Base-by-base conservation (phyloP, 2,329 filamentous ascomycete species). In the Exophiala sp. region DNA sequence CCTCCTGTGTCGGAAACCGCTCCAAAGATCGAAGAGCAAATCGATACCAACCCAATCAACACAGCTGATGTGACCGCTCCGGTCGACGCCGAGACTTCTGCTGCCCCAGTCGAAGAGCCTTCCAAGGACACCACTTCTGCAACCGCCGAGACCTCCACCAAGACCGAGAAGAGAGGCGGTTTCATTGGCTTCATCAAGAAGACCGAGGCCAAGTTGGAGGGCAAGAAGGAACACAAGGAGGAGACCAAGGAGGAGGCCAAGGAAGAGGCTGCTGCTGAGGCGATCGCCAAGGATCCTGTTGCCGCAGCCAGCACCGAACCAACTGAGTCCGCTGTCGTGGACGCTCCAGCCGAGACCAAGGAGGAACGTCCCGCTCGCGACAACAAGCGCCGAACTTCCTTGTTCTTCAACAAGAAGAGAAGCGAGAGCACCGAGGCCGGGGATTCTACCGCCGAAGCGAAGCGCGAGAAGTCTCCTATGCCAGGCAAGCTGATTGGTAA, bases 371-470 rank as follows among this genome's bases (percentile, higher is more conserved):
- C 68, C 42, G 65, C 59, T 39, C 55, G 52, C 46, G 51, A 64
- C 52, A 68, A 72, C 56, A 73, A 74, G 67, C 74, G 72, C 58
- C 73, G 70, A 63, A 72, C 70, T 61, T 79, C 75, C 62, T 71
- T 72, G 64, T 80, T 79, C 64, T 76, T 76, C 70, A 75, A 77
- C 64, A 67, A 71, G 65, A 73, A 72, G 68, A 76, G 73, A 64
- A 63, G 65, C 46, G 73, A 75, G 56, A 67, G 70, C 23, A 43
- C 40, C n/a, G 50, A 56, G 30, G 66, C 68, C 9, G 74, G 76
- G 61, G 66, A 68, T 53, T 70, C 73, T 58, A 69, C 65, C 56
- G 66, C 69, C 30, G 74, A 76, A 54, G 68, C 64, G 35, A 71
- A 73, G 61, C 57, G 65, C 52, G 73, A 73, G 66, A 60, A 66